phyloP scores from a whole-genome alignment of 2,329 filamentous ascomycete species.

The Sporothrix pseudoabietina region DNA sequence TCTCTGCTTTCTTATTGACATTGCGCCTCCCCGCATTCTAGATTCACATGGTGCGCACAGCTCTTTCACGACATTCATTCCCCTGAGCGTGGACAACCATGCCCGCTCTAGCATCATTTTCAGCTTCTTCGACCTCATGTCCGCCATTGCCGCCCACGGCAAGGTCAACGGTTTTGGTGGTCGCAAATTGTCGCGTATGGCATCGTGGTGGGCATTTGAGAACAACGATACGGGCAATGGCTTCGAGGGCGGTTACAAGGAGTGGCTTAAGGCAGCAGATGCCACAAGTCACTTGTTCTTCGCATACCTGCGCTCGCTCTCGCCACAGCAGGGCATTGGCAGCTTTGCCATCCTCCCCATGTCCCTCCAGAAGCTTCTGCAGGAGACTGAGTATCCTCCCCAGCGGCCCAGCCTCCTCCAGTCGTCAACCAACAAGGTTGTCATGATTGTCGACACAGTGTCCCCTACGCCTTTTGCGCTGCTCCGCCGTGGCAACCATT shows the following conservation, averaged over 20 bases:
- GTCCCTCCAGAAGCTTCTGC: conserved; percentile 85
- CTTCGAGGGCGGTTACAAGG: conserved; percentile 91
- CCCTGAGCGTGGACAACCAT: conserved; percentile 85
- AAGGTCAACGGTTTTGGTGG: conserved; percentile 93
- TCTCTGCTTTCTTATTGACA: not conserved
- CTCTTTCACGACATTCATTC: conserved; percentile 95
- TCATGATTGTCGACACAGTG: conserved; percentile 95
- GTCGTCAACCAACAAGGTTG: conserved; percentile 79
- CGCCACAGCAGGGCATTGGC: conserved; percentile 74
- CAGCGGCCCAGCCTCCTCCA: conserved; percentile 75
- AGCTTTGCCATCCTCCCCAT: conserved; percentile 85
- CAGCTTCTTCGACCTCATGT: conserved; percentile 92
- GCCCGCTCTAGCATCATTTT: conserved; percentile 87
- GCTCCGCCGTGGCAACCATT: conserved; percentile 86
- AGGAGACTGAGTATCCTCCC: conserved; percentile 93
- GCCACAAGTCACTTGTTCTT: conserved; percentile 98
- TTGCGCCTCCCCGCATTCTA: conserved; percentile 43
- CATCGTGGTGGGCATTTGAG: conserved; percentile 98
- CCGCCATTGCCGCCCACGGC: conserved; percentile 87
- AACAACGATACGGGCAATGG: conserved; percentile 83
- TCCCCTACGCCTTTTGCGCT: conserved; percentile 93
- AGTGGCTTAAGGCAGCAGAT: conserved; percentile 88
- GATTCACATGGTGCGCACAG: conserved; percentile 90
- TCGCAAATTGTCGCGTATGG: conserved; percentile 89
- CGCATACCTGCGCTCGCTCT: conserved; percentile 86